Base-by-base conservation (phyloP, 345 rosid species). In the Draba incana region DNA sequence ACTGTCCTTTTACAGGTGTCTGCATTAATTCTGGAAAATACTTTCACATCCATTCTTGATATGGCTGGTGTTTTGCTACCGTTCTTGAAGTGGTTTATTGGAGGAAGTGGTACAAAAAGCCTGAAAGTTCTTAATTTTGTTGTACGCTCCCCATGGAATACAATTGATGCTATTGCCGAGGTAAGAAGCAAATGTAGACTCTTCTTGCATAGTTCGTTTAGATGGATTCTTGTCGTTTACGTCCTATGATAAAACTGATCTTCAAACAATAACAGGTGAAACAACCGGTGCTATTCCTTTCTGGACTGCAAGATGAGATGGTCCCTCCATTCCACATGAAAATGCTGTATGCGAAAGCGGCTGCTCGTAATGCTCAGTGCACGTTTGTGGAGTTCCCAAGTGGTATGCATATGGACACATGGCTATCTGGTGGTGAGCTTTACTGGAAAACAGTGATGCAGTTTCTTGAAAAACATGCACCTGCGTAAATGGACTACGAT, bases 341-440 rank as follows among this genome's bases (percentile, higher is more conserved):
- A 80, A 71, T 89, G 89, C 84, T 95, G 42, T 92, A 95, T 71
- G 89, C 85, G 10, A 92, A 89, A 79, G 99, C 92, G 48, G 99
- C 98, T 56, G 76, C 86, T n/a, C 89, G 75, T 62, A 89, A 92
- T 80, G 75, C 70, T 62, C 79, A 82, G 53, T 89, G 97, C 79
- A 57, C 33, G 28, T 89, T 89, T 73, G 88, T 88, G 64, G 97
- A 89, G 53, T 95, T 95, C 82, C 87, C 98, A 74, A 79, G 62
- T 64, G 99, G 99, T 62, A 88, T 95, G 98, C 99, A 95, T 77
- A 95, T 95, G 99, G 93, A 91, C 77, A 95, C 99, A 56, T 94
- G 99, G 99, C 72, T 92, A 46, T 45, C 86, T 62, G 98, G 97
- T 69, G 99, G 99, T 47, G 98, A 95, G 53, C 75, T 71, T 12